Base-by-base conservation (phyloP, 2,329 filamentous ascomycete genomes). In the Arthroderma sp. region DNA sequence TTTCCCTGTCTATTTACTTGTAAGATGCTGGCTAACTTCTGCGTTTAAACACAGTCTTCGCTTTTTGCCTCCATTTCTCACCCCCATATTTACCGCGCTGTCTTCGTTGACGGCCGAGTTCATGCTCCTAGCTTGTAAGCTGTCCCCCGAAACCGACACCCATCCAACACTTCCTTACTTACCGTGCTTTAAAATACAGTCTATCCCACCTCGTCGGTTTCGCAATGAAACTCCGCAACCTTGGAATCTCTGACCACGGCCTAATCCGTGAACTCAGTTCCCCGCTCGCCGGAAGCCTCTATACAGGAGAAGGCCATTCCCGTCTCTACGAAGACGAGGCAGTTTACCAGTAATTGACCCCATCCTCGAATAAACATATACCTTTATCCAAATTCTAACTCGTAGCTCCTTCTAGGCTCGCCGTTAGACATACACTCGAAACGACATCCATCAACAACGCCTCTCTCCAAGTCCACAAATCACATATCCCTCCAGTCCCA, bases 131-230 rank as follows among this genome's bases (percentile, higher is more conserved):
- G 94, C 61, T 98, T 98, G 74, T 77, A 58, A 57, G 73, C 53
- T 36, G 43, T n/a, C 8, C 34, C 15, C 27, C 5, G 30, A 15
- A 31, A n/a, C 29, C n/a, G 36, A 15, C 15, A 10, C 2, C 29
- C 6, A 34, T 11, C 29, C 8, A 38, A n/a, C 11, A 37, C 7
- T 11, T n/a, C 40, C 11, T 22, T 31, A 38, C 15, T 36, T 5
- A 36, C 28, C 29, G 22, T 30, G 27, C 5, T 15, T 10, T 10
- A 8, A 15, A 36, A 30, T 10, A 37, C 34, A 77, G 74, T 58
- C 81, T 98, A 42, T 86, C 86, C 2, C 86, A 94, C 57, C 76
- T 98, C 1, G 82, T 98, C 38, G 88, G 87, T 39, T 95, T 98
- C 60, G 83, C 85, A 0, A 76, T 96, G 51, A 96, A 95, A 58